Conservation (phyloP, 768 basidiomycete genomes). For the Serendipita sp. region DNA sequence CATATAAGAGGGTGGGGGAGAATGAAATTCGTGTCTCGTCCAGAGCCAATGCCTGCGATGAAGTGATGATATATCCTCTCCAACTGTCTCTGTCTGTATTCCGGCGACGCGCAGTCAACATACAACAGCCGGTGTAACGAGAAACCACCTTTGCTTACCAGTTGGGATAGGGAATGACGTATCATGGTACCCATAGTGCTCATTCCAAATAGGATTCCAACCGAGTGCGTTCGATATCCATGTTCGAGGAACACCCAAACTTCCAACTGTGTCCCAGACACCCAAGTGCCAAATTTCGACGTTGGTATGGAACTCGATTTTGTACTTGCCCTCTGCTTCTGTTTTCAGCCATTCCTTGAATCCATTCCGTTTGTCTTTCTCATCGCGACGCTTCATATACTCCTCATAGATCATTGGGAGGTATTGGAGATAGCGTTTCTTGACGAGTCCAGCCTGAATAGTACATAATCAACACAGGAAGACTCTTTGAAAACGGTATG, state of each 20-base stretch:
- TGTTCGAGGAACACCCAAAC: background rate
- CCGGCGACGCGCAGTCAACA: background rate
- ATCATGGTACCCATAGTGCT: background rate
- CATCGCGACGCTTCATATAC: background rate
- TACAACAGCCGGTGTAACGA: background rate
- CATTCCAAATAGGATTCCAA: background rate
- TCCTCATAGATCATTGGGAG: background rate
- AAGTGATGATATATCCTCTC: slow-evolving; percentile 10
- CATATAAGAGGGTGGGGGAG: slow-evolving; percentile 14
- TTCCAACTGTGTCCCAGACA: slow-evolving; percentile 17
- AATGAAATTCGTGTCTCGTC: slow-evolving; percentile 17
- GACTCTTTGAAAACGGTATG: too few relatives aligned
- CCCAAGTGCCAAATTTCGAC: slow-evolving; percentile 9
- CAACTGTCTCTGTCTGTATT: background rate
- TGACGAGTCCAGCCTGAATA: background rate
- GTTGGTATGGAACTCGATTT: background rate
- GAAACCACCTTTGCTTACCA: background rate
- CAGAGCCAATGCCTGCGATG: slow-evolving; percentile 18
- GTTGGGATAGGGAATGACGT: background rate
- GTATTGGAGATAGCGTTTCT: background rate
- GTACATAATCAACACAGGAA: background rate
- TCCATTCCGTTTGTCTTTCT: background rate
- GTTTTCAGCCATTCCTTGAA: background rate
- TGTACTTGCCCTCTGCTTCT: background rate
- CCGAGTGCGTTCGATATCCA: background rate